Percentiles rank a stretch among this genome's conserved stretches.
Conservation (phyloP, 768 basidiomycete species). For the Pluteus cervinus region DNA sequence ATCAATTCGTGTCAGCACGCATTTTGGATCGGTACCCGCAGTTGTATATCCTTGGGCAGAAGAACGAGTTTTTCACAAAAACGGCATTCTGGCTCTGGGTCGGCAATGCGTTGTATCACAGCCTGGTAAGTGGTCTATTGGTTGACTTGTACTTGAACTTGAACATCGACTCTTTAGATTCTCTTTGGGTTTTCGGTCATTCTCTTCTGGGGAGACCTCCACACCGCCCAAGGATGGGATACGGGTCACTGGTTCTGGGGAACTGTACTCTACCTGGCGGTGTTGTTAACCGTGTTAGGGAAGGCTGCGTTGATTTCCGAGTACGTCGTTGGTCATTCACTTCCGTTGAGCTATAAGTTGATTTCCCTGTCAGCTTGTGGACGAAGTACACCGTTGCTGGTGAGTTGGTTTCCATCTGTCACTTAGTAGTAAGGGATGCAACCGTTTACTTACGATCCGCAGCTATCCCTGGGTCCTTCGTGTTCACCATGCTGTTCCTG, state of each 20-base stretch:
- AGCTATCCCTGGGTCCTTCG: conserved; percentile 96
- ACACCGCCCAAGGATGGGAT: conserved; percentile 73
- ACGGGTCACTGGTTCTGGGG: conserved; percentile 99
- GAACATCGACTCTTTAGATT: conserved; percentile 40
- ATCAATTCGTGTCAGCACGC: conserved; percentile 96
- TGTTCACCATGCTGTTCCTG: conserved; percentile 94
- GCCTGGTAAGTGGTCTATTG: conserved; percentile 49
- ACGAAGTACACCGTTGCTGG: conserved; percentile 97
- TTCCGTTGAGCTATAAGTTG: conserved; percentile 2
- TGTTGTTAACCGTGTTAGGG: conserved; percentile 90
- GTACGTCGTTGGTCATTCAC: conserved; percentile 43
- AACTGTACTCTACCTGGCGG: conserved; percentile 89
- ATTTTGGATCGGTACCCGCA: conserved; percentile 97
- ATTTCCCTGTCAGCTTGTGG: conserved; percentile 67
- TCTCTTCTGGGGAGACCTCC: conserved; percentile 90
- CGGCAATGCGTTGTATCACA: conserved; percentile 84
- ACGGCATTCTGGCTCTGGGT: conserved; percentile 93
- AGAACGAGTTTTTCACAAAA: conserved; percentile 89
- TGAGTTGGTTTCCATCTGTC: conserved; percentile 22
- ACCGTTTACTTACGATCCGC: conserved; percentile 10
- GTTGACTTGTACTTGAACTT: conserved; percentile 2
- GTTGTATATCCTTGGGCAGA: conserved; percentile 89
- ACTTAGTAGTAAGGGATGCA: conserved; percentile 1
- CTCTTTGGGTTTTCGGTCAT: conserved; percentile 84
- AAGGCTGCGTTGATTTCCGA: conserved; percentile 97